A percentile compares a stretch with the other conserved stretches of the same genome.
phyloP scores from a whole-genome alignment of 1,284 basidiomycete genomes.

The Papiliotrema nemorosa region DNA sequence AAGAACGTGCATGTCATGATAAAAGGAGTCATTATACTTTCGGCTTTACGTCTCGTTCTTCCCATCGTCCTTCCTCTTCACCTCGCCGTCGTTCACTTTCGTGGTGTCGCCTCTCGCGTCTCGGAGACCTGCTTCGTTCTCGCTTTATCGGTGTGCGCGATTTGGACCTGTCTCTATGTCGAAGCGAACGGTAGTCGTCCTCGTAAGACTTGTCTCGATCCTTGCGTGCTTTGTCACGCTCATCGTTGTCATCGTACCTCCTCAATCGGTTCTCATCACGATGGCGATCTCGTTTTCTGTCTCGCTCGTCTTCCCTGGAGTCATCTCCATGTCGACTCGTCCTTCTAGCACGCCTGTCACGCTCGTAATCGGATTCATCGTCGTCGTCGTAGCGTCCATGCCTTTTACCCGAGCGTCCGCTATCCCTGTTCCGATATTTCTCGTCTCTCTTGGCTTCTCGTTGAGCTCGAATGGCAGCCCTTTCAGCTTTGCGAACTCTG shows the following conservation, averaged over 20 bases:
- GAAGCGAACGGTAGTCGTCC: background rate
- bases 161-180: background rate
- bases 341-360: background rate
- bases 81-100: background rate
- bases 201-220: background rate
- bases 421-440: slow-evolving; percentile 27
- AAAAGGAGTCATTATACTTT: background rate
- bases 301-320: background rate
- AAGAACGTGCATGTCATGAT: background rate
- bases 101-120: background rate
- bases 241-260: background rate
- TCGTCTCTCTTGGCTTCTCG: slow-evolving; percentile 39
- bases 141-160: background rate
- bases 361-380: background rate
- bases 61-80: background rate
- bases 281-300: background rate
- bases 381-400: background rate
- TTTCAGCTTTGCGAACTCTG: slow-evolving; percentile 43
- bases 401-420: slow-evolving; percentile 3
- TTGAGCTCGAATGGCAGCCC: slow-evolving; percentile 39
- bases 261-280: background rate
- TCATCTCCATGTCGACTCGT: background rate
- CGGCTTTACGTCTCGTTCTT: slow-evolving; percentile 3
- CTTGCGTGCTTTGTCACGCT: background rate
- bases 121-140: background rate